Conservation (phyloP, 2,329 filamentous ascomycete genomes). For the Colletotrichum sojae region DNA sequence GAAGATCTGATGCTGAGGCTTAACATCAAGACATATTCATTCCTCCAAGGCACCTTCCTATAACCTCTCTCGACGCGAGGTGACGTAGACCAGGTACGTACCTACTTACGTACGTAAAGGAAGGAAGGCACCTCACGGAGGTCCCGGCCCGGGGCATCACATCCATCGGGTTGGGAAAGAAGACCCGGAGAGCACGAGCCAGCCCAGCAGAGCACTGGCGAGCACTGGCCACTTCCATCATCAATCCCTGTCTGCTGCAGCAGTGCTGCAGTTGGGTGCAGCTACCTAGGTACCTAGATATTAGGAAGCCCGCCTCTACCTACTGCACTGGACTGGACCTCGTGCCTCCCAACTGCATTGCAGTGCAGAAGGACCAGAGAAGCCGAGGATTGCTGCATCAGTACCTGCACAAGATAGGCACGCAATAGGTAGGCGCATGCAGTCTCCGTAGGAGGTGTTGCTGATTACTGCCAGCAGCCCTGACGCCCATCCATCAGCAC, state of each 20-base stretch:
- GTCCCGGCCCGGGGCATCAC: background rate
- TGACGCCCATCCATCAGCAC: constrained; percentile 1
- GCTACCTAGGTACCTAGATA: no score
- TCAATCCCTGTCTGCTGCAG: no score
- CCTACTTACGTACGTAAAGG: background rate
- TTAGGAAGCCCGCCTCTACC: no score
- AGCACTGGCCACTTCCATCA: constrained; percentile 9
- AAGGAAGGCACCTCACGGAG: background rate
- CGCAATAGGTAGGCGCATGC: no score
- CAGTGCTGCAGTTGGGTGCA: no score
- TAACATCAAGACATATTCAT: no score
- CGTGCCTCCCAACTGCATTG: background rate
- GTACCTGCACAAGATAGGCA: no score
- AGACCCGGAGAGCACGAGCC: constrained; percentile 3
- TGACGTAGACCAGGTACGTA: background rate
- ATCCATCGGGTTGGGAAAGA: background rate
- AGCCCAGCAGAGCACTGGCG: constrained; percentile 24
- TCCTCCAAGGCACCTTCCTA: no score
- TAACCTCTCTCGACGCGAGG: background rate
- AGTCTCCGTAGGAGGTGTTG: no score
- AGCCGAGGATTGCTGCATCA: no score
- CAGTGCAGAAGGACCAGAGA: background rate
- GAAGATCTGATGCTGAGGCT: no score
- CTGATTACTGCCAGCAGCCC: constrained; percentile 5
- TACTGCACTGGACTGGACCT: no score